Evolutionary conservation across 2,329 filamentous ascomycete species (phyloP).

Genomic region (Daldinia sp.): DNA sequence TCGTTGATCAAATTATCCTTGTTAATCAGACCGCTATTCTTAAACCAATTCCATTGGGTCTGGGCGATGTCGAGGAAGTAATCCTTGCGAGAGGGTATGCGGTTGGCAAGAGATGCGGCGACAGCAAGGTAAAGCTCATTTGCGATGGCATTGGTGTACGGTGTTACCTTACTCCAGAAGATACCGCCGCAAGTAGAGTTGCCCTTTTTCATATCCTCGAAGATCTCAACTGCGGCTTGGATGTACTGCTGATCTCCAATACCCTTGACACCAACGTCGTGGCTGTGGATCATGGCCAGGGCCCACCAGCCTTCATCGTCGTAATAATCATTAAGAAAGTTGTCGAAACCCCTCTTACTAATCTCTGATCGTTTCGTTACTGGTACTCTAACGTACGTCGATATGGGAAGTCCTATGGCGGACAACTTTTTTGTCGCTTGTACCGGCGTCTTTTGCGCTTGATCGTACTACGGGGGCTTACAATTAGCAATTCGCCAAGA

Average conservation of each 20-base stretch:
- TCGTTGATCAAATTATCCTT: conserved; percentile 59
- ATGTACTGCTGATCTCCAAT: conserved; percentile 58
- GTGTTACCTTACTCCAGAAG: conserved; percentile 63
- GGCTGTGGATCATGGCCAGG: conserved; percentile 62
- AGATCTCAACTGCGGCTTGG: conserved; percentile 59
- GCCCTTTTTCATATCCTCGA: conserved; percentile 63
- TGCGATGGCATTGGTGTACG: conserved; percentile 60
- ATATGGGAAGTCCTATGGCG: conserved; percentile 39
- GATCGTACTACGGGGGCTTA: conserved; percentile 31
- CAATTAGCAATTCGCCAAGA: conserved; percentile 6
- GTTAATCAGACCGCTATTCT: conserved; percentile 59
- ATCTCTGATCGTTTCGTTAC: conserved; percentile 39
- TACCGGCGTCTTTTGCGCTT: conserved; percentile 44
- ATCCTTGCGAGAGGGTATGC: conserved; percentile 49
- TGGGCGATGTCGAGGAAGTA: conserved; percentile 58
- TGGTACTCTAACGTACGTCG: conserved; percentile 41
- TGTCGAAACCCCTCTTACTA: conserved; percentile 49
- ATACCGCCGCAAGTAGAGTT: conserved; percentile 61
- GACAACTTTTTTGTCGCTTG: conserved; percentile 41
- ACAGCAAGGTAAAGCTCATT: conserved; percentile 65
- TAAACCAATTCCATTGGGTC: conserved; percentile 62
- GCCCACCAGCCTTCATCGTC: conserved; percentile 73
- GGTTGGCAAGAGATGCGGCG: conserved; percentile 62
- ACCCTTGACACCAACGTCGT: conserved; percentile 52
- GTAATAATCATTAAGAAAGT: conserved; percentile 65